A percentile compares a stretch with the other conserved stretches of the same genome.
Conservation (phyloP, 352 stramenopile genomes). For the Blastocystis hominis region DNA sequence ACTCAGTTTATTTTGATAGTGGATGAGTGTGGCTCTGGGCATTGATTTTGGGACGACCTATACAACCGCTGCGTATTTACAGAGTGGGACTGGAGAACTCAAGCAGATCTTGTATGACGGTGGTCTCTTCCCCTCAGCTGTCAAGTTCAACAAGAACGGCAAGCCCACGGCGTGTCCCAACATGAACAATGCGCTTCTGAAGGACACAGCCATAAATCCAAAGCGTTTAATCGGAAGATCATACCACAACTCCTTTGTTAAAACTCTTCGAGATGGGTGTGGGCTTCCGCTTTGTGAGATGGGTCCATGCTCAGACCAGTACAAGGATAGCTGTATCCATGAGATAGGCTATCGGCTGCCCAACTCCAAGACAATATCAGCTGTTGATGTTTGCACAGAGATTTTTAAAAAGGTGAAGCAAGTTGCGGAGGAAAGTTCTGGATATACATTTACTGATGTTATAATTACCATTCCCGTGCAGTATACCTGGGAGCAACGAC, state of each 20-base stretch:
- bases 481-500: constrained; percentile 11
- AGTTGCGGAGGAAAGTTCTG: neutral
- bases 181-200: neutral
- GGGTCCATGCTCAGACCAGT: neutral
- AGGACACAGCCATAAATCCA: neutral
- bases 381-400: neutral
- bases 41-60: constrained; percentile 33
- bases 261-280: neutral
- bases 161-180: neutral
- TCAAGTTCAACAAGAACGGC: neutral
- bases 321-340: neutral
- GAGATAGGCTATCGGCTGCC: neutral
- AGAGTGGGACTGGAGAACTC: neutral
- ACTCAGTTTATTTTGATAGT: neutral
- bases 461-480: constrained; percentile 31
- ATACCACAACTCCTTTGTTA: neutral
- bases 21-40: neutral
- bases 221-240: constrained; percentile 29
- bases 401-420: constrained; percentile 47
- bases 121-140: neutral
- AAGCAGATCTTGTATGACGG: neutral
- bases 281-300: neutral
- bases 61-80: neutral
- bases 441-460: neutral
- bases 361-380: neutral